Base-by-base conservation (phyloP, 2,329 filamentous ascomycete genomes). In the Venturia pyrina region DNA sequence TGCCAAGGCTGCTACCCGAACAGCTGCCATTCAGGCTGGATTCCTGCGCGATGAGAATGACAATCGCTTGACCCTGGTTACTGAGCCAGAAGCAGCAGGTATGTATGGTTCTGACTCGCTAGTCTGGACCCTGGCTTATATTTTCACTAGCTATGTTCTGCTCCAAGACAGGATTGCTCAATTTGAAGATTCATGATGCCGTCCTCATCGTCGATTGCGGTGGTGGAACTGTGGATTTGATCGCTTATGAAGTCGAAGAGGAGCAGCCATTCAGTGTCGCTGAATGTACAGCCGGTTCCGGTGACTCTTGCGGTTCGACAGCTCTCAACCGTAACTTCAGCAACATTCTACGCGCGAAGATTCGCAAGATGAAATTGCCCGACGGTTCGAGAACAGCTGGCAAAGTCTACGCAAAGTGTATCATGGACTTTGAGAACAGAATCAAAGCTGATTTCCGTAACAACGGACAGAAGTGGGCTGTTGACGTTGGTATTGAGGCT, bases 361-460 rank as follows among this genome's bases (percentile, higher is more conserved):
- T 99, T 72, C 86, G 93, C 71, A 98, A 98, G 83, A 98, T 98
- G 95, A 98, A 98, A 80, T 83, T 99, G 59, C 93, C 95, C 1
- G 93, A 98, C 74, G 93, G 93, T 60, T 97, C 93, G 71, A 96
- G 93, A 80, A 98, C 92, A 2, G 93, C 95, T n/a, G 93, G 93
- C 56, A 92, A 93, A 78, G 95, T 99, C 65, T 98, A 98, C 77
- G 93, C 93, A 70, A 98, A 98, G 81, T 98, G 93, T 77, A 98
- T 99, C 78, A 98, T 98, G 93, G 95, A 99, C 79, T 99, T 99
- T 73, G 95, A 99, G 82, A 98, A 98, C 85, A 85, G 95, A 77
- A 97, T 99, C 85, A 99, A 99, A 83, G 95, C 95, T 62, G 95
- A 98, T 78, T 99, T 99, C 88, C 87, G 95, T 70, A 98, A 98